phyloP scores from a whole-genome alignment of 352 stramenopile species.

The Plasmopara muralis region DNA sequence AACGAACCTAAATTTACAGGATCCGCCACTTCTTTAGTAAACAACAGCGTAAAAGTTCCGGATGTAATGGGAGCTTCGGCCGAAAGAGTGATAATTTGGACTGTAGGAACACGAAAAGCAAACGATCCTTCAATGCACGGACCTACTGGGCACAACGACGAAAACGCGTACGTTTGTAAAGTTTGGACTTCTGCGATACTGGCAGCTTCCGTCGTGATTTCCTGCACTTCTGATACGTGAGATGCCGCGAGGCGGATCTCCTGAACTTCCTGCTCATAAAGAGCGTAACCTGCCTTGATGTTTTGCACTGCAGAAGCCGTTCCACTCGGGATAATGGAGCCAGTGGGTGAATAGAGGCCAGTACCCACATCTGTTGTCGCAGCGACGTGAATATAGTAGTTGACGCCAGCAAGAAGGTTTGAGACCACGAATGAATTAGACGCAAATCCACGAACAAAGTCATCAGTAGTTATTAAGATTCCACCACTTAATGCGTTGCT shows the following conservation, averaged over 20 bases:
- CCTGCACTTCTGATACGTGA: slow-evolving; percentile 63
- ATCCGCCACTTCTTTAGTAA: slow-evolving; percentile 23
- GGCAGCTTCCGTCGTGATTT: slow-evolving; percentile 52
- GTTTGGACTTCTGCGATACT: slow-evolving; percentile 70
- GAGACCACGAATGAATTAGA: slow-evolving; percentile 47
- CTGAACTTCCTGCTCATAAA: slow-evolving; percentile 58
- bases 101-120: slow-evolving; percentile 61
- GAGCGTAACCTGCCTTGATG: slow-evolving; percentile 46
- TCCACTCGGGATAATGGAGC: slow-evolving; percentile 43
- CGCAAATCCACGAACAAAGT: slow-evolving; percentile 38
- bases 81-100: slow-evolving; percentile 64
- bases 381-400: slow-evolving; percentile 59
- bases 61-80: slow-evolving; percentile 37
- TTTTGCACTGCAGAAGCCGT: slow-evolving; percentile 40
- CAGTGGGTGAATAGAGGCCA: slow-evolving; percentile 34
- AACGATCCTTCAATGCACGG: slow-evolving; percentile 50
- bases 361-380: slow-evolving; percentile 50
- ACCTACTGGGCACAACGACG: slow-evolving; percentile 35
- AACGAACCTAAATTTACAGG: slow-evolving; percentile 20
- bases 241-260: slow-evolving; percentile 58
- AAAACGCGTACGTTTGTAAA: slow-evolving; percentile 38
- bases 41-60: slow-evolving; percentile 46
- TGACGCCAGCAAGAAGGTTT: slow-evolving; percentile 53
- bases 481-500: slow-evolving; percentile 14
- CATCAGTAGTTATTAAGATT: slow-evolving; percentile 29